Evolutionary conservation across 768 basidiomycete species (phyloP).

Genomic region (Melanogaster broomeanus): DNA sequence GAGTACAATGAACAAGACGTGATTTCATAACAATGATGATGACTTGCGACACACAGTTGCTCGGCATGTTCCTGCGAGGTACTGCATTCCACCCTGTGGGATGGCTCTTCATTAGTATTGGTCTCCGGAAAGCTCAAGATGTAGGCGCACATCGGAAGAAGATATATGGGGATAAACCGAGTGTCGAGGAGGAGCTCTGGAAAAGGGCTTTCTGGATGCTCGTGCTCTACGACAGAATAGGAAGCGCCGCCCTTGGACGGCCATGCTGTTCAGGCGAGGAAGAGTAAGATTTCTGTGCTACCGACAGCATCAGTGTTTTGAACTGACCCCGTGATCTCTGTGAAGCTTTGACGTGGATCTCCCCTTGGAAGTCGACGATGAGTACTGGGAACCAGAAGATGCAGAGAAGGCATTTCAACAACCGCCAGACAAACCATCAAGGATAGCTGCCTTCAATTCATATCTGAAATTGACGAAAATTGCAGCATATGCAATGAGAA

Average conservation of each 20-base stretch:
- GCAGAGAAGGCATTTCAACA: conserved; percentile 62
- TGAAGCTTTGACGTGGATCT: conserved; percentile 81
- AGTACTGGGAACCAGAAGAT: conserved; percentile 67
- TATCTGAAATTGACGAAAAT: conserved; percentile 69
- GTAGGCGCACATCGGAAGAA: conserved; percentile 74
- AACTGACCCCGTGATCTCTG: conserved; percentile 14
- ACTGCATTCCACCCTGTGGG: conserved; percentile 48
- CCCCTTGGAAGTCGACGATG: conserved; percentile 81
- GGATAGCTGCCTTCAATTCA: conserved; percentile 61
- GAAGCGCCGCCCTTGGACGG: conserved; percentile 55
- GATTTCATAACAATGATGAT: conserved; percentile 6
- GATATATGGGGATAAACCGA: conserved; percentile 48
- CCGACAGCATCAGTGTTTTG: background rate
- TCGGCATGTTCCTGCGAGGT: conserved; percentile 56
- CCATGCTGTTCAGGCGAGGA: conserved; percentile 60
- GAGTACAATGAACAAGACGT: conserved; percentile 25
- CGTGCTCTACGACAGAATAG: conserved; percentile 58
- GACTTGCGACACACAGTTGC: conserved; percentile 37
- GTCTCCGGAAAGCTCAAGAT: conserved; percentile 66
- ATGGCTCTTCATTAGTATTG: conserved; percentile 59
- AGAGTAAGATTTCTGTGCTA: conserved; percentile 51
- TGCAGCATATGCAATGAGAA: conserved; percentile 66
- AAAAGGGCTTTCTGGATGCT: conserved; percentile 80
- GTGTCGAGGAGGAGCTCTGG: conserved; percentile 68
- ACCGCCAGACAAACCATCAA: conserved; percentile 58